Evolutionary conservation across 2,329 filamentous ascomycete species (phyloP), one percentile per base, ranked within the genome.

Genomic region (Truncatella angustata): DNA sequence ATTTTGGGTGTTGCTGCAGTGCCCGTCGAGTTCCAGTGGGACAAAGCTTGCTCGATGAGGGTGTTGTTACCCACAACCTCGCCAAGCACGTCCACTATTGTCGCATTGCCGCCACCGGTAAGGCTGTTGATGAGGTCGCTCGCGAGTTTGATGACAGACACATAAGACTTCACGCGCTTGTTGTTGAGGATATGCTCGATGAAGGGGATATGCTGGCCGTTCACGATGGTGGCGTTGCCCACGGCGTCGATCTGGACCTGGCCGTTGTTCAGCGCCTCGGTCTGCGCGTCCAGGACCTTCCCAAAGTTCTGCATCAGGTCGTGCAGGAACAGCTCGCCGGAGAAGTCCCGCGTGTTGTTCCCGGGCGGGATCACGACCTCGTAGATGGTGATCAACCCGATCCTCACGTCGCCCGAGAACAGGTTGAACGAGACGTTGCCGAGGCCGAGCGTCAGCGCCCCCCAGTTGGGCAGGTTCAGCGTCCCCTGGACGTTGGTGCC

Each of bases 391-490:
- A 73, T 65, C 1, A 68, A 57, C 4, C 76, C 76, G 5, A 78
- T 56, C 7, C 61, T 62, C 9, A 73, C 52, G n/a, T 71, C 64
- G 3, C 72, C 73, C 0, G 68, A 70, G 49, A 69, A 59, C 16
- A 78, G 49, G 39, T 76, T 73, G 14, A 78, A 67, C 0, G 72
- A 73, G n/a, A 78, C 46, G 57, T 79, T 73, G 10, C 76, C 76
- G 3, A 76, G 63, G 0, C 69, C 71, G 5, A 79, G 70, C 1
- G 68, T 68, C 2, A 79, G 63, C 1, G 69, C 60, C 2, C 74
- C 74, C 30, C 65, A 62, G 56, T 79, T 79, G 2, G 76, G 76
- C 14, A 80, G 58, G 39, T 66, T 73, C 7, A 77, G 62, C 1
- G 64, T 62, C 1, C 75, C 76, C 23, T 64, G 66, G 50, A 79